These are phyloP conservation scores for Ogataea chonburiensis DNA, from an alignment of 805 yeast genomes.

Conservation along the genomic window DNA sequence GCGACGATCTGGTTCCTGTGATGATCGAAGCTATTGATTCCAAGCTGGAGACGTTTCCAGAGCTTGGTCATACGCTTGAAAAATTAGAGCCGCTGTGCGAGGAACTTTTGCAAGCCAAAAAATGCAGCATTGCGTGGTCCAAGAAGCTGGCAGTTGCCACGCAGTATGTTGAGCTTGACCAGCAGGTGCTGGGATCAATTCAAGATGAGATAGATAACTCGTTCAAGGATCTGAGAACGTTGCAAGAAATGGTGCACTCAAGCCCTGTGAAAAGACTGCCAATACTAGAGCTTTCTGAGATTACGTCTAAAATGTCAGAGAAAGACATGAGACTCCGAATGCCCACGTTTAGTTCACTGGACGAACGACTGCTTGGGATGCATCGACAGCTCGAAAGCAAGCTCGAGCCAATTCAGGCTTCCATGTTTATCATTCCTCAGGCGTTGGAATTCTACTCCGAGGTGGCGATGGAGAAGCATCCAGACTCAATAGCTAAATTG, in stretches of 20 bases:
- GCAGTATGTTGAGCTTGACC: constrained; percentile 45
- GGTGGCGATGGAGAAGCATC: constrained; percentile 31
- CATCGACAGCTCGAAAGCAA: constrained; percentile 42
- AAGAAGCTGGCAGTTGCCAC: constrained; percentile 38
- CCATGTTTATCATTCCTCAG: constrained; percentile 51
- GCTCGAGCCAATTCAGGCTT: constrained; percentile 51
- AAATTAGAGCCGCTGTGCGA: constrained; percentile 33
- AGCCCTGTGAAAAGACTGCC: constrained; percentile 40
- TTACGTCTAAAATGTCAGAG: constrained; percentile 11
- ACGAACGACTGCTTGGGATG: constrained; percentile 40
- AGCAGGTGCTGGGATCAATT: constrained; percentile 42
- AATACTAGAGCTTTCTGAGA: constrained; percentile 14
- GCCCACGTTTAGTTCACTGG: constrained; percentile 41
- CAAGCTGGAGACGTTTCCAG: constrained; percentile 26
- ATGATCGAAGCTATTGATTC: constrained; percentile 16
- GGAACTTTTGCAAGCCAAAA: constrained; percentile 28
- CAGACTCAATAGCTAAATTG: constrained; percentile 33
- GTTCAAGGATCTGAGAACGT: constrained; percentile 35
- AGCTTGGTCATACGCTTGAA: neutral
- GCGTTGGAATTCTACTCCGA: constrained; percentile 44
- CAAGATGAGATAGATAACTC: constrained; percentile 39
- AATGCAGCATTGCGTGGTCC: constrained; percentile 31
- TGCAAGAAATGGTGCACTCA: constrained; percentile 38
- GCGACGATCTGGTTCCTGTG: constrained; percentile 1
- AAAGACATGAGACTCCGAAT: constrained; percentile 27